Percentiles rank a stretch among this genome's conserved stretches.
Evolutionary conservation across 148 eudicot genomes (phyloP).

Genomic region (Chenopodium suecicum): DNA sequence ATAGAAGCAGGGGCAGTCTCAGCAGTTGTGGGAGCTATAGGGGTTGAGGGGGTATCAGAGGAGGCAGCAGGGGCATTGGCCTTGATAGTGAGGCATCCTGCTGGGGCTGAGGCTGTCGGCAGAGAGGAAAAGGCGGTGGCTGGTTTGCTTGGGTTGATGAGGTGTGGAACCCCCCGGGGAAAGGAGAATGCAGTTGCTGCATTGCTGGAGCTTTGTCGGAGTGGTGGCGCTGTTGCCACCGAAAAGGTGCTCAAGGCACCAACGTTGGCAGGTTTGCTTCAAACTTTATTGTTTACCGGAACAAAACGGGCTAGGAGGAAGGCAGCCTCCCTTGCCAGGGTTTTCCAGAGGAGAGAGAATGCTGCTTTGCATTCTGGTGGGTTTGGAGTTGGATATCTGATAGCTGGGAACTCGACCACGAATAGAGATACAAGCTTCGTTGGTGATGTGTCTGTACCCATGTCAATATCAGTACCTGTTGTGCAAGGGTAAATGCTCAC

Average conservation of each 20-base stretch:
- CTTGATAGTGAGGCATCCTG: slow-evolving; percentile 64
- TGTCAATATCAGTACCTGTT: slow-evolving; percentile 62
- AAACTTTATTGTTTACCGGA: slow-evolving; percentile 70
- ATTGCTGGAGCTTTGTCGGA: slow-evolving; percentile 68
- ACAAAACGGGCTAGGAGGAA: slow-evolving; percentile 91
- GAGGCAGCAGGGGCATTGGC: slow-evolving; percentile 89
- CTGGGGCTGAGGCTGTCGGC: slow-evolving; percentile 73
- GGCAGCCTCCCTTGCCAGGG: slow-evolving; percentile 90
- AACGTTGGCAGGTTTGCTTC: slow-evolving; percentile 56
- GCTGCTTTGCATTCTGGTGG: slow-evolving; percentile 50
- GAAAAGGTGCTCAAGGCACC: slow-evolving; percentile 76
- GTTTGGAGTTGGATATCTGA: slow-evolving; percentile 52
- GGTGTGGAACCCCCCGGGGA: slow-evolving; percentile 74
- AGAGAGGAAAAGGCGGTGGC: slow-evolving; percentile 57
- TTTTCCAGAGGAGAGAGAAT: slow-evolving; percentile 69
- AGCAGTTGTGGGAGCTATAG: slow-evolving; percentile 56
- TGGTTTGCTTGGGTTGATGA: slow-evolving; percentile 68
- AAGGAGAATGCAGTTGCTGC: slow-evolving; percentile 96
- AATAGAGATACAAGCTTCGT: slow-evolving; percentile 48
- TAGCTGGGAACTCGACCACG: slow-evolving; percentile 42
- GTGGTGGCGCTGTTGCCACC: slow-evolving; percentile 61
- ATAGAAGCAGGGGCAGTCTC: slow-evolving; percentile 63
- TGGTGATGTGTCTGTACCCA: slow-evolving; percentile 48
- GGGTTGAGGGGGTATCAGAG: slow-evolving; percentile 61
- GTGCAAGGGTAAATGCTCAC: slow-evolving; percentile 36